Percentiles rank a stretch among this genome's conserved stretches.
Conservation (phyloP, 139 green algal genomes). For the Bryopsis sp. region DNA sequence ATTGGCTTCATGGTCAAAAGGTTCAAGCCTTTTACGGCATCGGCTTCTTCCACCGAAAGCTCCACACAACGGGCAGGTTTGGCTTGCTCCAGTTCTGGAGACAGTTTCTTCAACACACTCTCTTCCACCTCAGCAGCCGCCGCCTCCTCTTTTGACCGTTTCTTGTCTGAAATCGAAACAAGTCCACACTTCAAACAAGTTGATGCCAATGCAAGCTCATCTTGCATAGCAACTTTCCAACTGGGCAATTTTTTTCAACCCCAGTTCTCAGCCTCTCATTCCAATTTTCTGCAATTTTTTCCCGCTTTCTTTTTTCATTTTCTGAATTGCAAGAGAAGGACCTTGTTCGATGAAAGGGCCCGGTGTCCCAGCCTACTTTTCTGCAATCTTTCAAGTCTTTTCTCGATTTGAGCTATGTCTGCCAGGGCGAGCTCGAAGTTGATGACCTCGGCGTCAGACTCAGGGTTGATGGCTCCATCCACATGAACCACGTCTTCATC, state of each 20-base stretch:
- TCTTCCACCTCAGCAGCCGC: slow-evolving; percentile 59
- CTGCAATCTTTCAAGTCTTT: slow-evolving; percentile 69
- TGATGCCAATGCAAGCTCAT: neutral
- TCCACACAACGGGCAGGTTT: slow-evolving; percentile 56
- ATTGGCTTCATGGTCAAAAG: slow-evolving; percentile 82
- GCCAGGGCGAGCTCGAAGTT: slow-evolving; percentile 93
- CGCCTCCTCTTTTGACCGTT: slow-evolving; percentile 51
- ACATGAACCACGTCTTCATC: slow-evolving; percentile 93
- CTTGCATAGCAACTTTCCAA: too few species aligned
- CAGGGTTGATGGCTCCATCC: slow-evolving; percentile 59
- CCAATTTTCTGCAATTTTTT: too few species aligned
- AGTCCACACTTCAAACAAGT: neutral
- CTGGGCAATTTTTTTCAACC: too few species aligned
- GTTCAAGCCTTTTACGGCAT: slow-evolving; percentile 51
- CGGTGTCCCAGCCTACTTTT: slow-evolving; percentile 49
- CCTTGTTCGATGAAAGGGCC: too few species aligned
- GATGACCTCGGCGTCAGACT: slow-evolving; percentile 78
- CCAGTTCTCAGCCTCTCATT: too few species aligned
- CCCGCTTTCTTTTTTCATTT: too few species aligned
- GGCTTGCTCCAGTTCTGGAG: slow-evolving; percentile 51
- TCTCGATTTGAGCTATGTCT: slow-evolving; percentile 82
- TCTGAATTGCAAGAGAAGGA: neutral
- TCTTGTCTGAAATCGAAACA: slow-evolving; percentile 39
- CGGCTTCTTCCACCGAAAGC: slow-evolving; percentile 64
- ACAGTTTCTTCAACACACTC: slow-evolving; percentile 39